Evolutionary conservation across 495 filamentous ascomycete species (phyloP).

Genomic region (Thozetella sp.): DNA sequence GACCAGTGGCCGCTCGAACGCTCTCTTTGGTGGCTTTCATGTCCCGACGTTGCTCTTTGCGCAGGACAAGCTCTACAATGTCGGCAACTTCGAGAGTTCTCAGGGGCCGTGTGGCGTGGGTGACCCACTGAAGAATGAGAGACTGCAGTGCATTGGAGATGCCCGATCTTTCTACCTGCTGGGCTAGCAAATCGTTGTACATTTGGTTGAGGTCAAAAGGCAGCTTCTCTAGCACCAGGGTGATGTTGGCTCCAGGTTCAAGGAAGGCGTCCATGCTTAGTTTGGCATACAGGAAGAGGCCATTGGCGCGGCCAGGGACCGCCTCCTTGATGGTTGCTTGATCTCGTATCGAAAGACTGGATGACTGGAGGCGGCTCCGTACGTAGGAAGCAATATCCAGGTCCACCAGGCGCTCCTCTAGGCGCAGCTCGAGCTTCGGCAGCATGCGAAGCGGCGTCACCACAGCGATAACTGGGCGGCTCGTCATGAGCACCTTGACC

Average conservation of each 20-base stretch:
- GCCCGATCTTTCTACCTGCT: constrained; percentile 37
- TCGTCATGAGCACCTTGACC: constrained; percentile 45
- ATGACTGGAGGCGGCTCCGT: constrained; percentile 14
- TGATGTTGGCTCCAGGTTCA: constrained; percentile 15
- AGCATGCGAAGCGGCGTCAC: constrained; percentile 18
- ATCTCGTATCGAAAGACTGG: constrained; percentile 10
- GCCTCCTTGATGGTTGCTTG: constrained; percentile 13
- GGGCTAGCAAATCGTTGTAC: constrained; percentile 42
- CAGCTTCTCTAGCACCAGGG: constrained; percentile 17
- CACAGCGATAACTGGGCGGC: constrained; percentile 34
- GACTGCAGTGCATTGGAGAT: constrained; percentile 40
- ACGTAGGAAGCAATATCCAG: constrained; percentile 42
- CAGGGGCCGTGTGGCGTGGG: constrained; percentile 50
- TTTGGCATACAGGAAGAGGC: no score
- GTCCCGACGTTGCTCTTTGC: background rate
- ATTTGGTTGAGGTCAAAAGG: constrained; percentile 42
- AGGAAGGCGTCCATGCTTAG: constrained; percentile 45
- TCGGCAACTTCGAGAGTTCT: constrained; percentile 52
- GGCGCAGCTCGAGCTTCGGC: constrained; percentile 22
- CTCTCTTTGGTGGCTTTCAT: constrained; percentile 21
- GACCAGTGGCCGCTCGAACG: constrained; percentile 37
- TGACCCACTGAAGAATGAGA: constrained; percentile 47
- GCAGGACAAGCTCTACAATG: constrained; percentile 25
- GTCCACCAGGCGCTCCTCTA: constrained; percentile 39
- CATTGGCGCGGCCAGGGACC: constrained; percentile 25